Percentiles rank a stretch among this genome's conserved stretches.
phyloP scores from a whole-genome alignment of 495 filamentous ascomycete species.

The Halenospora varia region DNA sequence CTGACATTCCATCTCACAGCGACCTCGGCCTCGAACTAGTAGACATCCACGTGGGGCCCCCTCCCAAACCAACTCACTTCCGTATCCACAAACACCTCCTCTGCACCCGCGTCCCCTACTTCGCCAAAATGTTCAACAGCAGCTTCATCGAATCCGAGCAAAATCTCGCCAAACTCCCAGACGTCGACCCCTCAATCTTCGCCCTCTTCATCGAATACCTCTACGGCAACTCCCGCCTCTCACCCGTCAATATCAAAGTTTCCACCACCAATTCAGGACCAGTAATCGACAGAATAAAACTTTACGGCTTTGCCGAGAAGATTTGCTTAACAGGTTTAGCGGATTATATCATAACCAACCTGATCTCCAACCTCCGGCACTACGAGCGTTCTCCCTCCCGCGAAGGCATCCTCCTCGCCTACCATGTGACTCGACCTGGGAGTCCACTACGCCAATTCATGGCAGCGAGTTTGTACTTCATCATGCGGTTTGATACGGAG shows the following conservation, averaged over 20 bases:
- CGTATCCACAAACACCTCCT: conserved; percentile 17
- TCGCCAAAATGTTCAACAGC: conserved; percentile 16
- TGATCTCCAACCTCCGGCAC: not conserved
- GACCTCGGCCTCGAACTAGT: conserved; percentile 3
- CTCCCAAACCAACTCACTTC: conserved; percentile 14
- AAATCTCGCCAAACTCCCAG: conserved; percentile 19
- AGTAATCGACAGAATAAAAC: not conserved
- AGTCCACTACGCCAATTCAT: not conserved
- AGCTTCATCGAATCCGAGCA: conserved; percentile 12
- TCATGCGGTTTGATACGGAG: not conserved
- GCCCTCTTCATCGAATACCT: conserved; percentile 10
- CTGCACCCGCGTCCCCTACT: conserved; percentile 16
- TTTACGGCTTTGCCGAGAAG: conserved; percentile 10
- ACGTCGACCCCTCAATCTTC: conserved; percentile 33
- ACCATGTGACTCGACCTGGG: not conserved
- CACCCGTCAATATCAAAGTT: not conserved
- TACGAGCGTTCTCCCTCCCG: not conserved
- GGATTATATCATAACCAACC: conserved; percentile 5
- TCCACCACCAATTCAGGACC: not conserved
- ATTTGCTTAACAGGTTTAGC: not conserved
- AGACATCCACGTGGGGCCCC: conserved; percentile 14
- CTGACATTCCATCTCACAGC: not conserved
- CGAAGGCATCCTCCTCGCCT: not conserved
- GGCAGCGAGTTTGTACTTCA: not conserved
- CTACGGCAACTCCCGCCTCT: not conserved